Conservation (phyloP, 495 filamentous ascomycete species). For the Trichocladium antarcticum region DNA sequence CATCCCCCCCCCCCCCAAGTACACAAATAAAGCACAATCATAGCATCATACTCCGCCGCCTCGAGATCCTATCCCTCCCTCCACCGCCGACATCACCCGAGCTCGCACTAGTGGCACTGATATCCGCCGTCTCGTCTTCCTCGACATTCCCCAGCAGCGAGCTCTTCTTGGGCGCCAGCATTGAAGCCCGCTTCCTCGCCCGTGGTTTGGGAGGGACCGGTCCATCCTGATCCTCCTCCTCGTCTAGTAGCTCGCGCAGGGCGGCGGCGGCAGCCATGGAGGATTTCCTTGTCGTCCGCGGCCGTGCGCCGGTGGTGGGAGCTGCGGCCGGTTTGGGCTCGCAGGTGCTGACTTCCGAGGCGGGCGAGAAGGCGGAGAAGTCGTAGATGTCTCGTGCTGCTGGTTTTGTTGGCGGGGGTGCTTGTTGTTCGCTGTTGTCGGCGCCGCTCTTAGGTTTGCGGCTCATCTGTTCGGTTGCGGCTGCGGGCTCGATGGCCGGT, state of each 20-base stretch:
- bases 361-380: constrained; percentile 26
- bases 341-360: neutral
- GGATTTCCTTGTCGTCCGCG: constrained; percentile 8
- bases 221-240: constrained; percentile 5
- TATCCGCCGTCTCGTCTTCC: neutral
- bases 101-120: constrained; percentile 4
- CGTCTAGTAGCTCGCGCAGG: constrained; percentile 6
- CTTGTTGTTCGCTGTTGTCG: neutral
- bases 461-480: neutral
- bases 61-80: constrained; percentile 16
- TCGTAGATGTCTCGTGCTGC: constrained; percentile 29
- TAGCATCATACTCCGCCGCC: constrained; percentile 48
- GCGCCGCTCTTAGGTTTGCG: neutral
- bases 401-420: neutral
- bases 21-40: constrained; percentile 24
- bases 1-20: neutral
- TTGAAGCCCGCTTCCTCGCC: constrained; percentile 31
- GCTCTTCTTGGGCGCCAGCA: constrained; percentile 27
- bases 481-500: neutral
- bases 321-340: constrained; percentile 1
- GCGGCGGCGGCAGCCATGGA: constrained; percentile 15
- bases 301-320: neutral
- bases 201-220: constrained; percentile 9
- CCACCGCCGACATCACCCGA: constrained; percentile 11
- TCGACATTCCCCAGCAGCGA: neutral